These are phyloP conservation scores for Dothiorella sarmentorum DNA, from an alignment of 2,329 filamentous ascomycete genomes.

Conservation along the genomic window DNA sequence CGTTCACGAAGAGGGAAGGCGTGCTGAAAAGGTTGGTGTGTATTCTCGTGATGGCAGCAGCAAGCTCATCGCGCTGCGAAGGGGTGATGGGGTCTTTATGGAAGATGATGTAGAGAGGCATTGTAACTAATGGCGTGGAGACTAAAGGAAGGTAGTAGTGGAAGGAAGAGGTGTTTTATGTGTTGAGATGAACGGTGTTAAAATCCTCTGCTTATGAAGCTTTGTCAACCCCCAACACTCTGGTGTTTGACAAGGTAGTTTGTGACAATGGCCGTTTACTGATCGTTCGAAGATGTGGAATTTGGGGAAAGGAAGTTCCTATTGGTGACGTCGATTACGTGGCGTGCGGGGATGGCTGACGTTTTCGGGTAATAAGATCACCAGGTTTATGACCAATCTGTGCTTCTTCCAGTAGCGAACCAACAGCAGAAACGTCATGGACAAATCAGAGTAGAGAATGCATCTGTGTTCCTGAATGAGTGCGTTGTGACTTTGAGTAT, in stretches of 20 bases:
- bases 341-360: constrained; percentile 10
- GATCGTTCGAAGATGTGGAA: not conserved
- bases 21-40: constrained; percentile 43
- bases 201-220: no score
- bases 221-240: not conserved
- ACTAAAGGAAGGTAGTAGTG: no score
- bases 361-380: constrained; percentile 16
- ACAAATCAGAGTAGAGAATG: not conserved
- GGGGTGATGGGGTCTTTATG: constrained; percentile 34
- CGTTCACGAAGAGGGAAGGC: constrained; percentile 45
- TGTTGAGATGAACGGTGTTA: no score
- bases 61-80: constrained; percentile 39
- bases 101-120: constrained; percentile 46
- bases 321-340: constrained; percentile 4
- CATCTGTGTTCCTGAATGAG: constrained; percentile 5
- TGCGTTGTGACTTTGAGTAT: not conserved
- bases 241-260: constrained; percentile 22
- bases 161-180: no score
- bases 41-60: constrained; percentile 39
- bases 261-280: constrained; percentile 18
- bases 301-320: not conserved
- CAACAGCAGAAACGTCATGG: not conserved
- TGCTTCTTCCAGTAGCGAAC: not conserved
- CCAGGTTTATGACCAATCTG: constrained; percentile 7
- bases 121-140: no score